Conservation (phyloP, 1,284 basidiomycete species). For the Retiboletus flavoniger region DNA sequence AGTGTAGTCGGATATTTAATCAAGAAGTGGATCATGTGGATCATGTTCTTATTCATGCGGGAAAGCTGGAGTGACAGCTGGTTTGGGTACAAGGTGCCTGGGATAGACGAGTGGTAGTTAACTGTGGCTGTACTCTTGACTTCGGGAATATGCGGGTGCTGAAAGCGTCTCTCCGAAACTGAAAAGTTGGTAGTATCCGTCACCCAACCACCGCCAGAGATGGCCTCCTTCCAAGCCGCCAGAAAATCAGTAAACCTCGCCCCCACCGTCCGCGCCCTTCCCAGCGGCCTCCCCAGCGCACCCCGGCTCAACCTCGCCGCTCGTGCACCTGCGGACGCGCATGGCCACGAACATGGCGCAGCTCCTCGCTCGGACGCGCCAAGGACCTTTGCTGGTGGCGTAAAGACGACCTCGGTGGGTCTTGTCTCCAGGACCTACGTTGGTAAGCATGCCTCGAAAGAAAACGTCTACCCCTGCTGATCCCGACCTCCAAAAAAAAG, state of each 20-base stretch:
- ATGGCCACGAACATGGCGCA: constrained; percentile 55
- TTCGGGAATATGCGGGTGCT: constrained; percentile 30
- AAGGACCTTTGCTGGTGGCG: constrained; percentile 60
- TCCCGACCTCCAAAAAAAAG: constrained; percentile 8
- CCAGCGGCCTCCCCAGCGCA: constrained; percentile 70
- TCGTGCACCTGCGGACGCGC: constrained; percentile 59
- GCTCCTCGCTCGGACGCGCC: constrained; percentile 66
- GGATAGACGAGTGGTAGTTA: constrained; percentile 29
- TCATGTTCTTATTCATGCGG: constrained; percentile 20
- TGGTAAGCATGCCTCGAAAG: constrained; percentile 50
- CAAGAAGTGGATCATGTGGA: constrained; percentile 30
- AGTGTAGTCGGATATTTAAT: constrained; percentile 21
- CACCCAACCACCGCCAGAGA: constrained; percentile 27
- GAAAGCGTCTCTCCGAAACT: not conserved
- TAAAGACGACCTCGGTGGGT: constrained; percentile 48
- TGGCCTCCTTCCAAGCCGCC: constrained; percentile 67
- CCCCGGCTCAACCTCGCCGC: constrained; percentile 70
- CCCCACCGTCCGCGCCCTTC: constrained; percentile 75
- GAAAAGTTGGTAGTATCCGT: not conserved
- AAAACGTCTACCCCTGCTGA: constrained; percentile 9
- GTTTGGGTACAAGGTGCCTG: constrained; percentile 35
- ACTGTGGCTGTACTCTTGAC: constrained; percentile 21
- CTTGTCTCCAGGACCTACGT: constrained; percentile 65
- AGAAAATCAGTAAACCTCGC: constrained; percentile 83
- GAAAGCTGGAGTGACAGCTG: constrained; percentile 35